Evolutionary conservation across 345 rosid species (phyloP).

Genomic region (Carallia pectinifolia): DNA sequence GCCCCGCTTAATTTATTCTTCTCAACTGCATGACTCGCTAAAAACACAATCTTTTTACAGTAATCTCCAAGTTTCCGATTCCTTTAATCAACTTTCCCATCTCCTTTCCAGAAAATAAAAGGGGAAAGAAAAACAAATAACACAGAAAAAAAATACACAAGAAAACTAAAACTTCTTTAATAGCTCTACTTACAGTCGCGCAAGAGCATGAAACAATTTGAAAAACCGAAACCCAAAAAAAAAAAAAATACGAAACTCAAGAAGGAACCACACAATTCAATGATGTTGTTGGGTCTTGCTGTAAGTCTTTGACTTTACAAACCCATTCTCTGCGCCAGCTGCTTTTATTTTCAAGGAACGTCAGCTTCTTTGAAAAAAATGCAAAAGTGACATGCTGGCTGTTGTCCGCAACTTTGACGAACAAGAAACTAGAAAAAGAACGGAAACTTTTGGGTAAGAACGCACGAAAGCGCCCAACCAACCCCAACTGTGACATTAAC

Average conservation of each 20-base stretch:
- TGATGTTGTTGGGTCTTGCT: background rate
- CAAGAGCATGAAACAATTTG: background rate
- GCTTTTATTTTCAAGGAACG: background rate
- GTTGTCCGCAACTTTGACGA: background rate
- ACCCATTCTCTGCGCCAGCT: background rate
- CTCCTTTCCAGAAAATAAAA: background rate
- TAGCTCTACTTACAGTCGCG: background rate
- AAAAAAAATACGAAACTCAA: background rate
- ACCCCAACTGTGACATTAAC: too few relatives aligned
- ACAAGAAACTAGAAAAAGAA: background rate
- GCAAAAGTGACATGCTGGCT: background rate
- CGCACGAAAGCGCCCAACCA: too few relatives aligned
- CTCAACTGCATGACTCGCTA: background rate
- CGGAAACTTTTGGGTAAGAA: too few relatives aligned
- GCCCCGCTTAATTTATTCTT: background rate
- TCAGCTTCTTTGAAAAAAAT: background rate
- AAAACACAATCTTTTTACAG: background rate
- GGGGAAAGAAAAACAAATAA: background rate
- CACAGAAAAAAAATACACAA: background rate
- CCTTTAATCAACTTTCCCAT: background rate
- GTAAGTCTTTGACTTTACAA: background rate
- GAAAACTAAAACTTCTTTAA: background rate
- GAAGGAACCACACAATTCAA: background rate
- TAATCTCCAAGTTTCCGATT: background rate
- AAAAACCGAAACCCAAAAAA: background rate